Evolutionary conservation across 176 grass and related monocot genomes (phyloP).

Genomic region (Musa troglodytarum): DNA sequence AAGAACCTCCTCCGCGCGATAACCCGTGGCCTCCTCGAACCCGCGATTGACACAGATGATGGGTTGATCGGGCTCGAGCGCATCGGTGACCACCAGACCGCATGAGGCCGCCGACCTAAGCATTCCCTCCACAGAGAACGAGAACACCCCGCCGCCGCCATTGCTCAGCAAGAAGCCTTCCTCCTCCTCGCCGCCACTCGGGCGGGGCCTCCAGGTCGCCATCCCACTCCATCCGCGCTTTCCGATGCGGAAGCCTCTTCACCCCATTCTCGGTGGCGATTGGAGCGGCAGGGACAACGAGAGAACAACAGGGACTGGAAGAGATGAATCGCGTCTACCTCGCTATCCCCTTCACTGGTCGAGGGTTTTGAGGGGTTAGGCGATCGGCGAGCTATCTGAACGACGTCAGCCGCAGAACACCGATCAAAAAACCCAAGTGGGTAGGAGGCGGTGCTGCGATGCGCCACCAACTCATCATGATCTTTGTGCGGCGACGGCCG

Average conservation of each 20-base stretch:
- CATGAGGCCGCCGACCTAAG: constrained; percentile 41
- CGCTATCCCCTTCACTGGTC: neutral
- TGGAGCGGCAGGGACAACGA: neutral
- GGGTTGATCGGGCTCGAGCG: constrained; percentile 77
- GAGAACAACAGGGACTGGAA: neutral
- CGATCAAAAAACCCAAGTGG: neutral
- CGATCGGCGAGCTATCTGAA: neutral
- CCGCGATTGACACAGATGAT: constrained; percentile 94
- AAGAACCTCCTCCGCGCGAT: constrained; percentile 89
- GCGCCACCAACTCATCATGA: neutral
- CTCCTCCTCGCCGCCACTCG: neutral
- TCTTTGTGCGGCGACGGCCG: neutral
- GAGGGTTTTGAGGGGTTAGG: neutral
- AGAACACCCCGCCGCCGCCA: constrained; percentile 19
- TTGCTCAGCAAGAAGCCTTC: constrained; percentile 20
- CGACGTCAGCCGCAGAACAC: neutral
- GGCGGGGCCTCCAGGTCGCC: neutral
- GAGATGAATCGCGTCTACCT: neutral
- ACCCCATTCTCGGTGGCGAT: neutral
- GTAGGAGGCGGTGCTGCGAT: neutral
- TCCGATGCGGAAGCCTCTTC: neutral
- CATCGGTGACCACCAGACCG: constrained; percentile 78
- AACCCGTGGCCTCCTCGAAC: constrained; percentile 78
- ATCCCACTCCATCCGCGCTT: constrained; percentile 32
- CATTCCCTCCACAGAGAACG: constrained; percentile 67